These are phyloP conservation scores for Dryas integrifolia DNA, from an alignment of 331 rosid genomes.

Conservation along the genomic window DNA sequence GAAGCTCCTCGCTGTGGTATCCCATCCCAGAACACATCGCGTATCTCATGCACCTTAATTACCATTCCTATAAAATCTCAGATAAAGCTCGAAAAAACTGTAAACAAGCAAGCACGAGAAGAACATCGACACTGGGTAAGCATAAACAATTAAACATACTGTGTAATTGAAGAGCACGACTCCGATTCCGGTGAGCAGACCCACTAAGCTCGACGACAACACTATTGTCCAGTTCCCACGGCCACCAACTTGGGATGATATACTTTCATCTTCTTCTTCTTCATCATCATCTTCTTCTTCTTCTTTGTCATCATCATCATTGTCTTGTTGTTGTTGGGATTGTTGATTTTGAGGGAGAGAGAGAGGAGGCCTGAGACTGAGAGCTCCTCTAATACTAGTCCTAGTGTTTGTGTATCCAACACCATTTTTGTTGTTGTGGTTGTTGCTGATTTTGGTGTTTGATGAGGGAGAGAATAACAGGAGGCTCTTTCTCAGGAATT, in stretches of 20 bases:
- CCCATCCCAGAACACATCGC: constrained; percentile 79
- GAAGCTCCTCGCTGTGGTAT: constrained; percentile 76
- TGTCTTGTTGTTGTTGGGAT: constrained; percentile 8
- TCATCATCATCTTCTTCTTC: constrained; percentile 1
- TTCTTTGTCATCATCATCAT: neutral
- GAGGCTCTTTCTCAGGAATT: neutral
- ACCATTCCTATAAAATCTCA: neutral
- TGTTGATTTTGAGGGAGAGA: constrained; percentile 33
- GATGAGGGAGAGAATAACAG: constrained; percentile 17
- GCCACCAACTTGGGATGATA: constrained; percentile 20
- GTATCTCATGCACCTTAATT: constrained; percentile 69
- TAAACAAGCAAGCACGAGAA: neutral
- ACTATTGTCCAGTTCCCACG: constrained; percentile 52
- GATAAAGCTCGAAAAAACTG: neutral
- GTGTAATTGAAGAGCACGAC: constrained; percentile 73
- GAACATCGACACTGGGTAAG: neutral
- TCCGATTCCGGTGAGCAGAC: constrained; percentile 81
- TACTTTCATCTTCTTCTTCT: constrained; percentile 12
- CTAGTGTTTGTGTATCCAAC: neutral
- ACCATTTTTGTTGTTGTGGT: neutral
- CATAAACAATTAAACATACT: constrained; percentile 30
- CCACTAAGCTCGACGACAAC: constrained; percentile 70
- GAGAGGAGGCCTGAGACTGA: constrained; percentile 28
- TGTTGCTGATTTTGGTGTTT: neutral
- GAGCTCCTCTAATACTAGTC: constrained; percentile 6